phyloP scores from a whole-genome alignment of 2,329 filamentous ascomycete species.

The Colletotrichum siamense region DNA sequence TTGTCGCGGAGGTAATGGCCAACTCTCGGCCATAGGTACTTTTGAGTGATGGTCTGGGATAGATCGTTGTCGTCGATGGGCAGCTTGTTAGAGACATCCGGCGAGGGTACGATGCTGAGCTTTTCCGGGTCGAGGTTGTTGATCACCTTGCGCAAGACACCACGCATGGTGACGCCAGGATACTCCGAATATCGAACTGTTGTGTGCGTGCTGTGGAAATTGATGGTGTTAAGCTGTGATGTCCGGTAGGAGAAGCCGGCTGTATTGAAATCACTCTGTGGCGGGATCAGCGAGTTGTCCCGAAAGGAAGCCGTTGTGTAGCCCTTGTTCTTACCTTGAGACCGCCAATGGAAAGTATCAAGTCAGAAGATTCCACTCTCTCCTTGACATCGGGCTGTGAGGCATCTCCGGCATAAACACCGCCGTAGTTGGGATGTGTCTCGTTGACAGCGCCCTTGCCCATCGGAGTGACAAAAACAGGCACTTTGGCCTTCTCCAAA shows the following conservation, averaged over 20 bases:
- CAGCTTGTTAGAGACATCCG: conserved; percentile 59
- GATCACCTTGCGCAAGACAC: conserved; percentile 76
- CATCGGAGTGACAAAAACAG: conserved; percentile 89
- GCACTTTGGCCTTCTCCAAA: conserved; percentile 74
- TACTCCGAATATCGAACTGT: conserved; percentile 81
- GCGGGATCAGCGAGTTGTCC: background rate
- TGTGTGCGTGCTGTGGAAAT: conserved; percentile 78
- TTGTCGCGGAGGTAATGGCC: conserved; percentile 73
- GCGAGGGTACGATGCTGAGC: conserved; percentile 60
- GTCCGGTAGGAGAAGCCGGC: conserved; percentile 83
- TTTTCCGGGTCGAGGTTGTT: conserved; percentile 61
- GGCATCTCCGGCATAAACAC: conserved; percentile 84
- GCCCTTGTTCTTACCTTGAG: conserved; percentile 47
- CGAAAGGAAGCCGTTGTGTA: background rate
- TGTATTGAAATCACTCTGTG: conserved; percentile 79
- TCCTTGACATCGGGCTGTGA: conserved; percentile 69
- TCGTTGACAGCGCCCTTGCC: conserved; percentile 87
- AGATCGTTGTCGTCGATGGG: conserved; percentile 41
- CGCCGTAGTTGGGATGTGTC: conserved; percentile 75
- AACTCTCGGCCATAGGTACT: conserved; percentile 79
- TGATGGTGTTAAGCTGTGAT: conserved; percentile 78
- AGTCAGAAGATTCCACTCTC: conserved; percentile 71
- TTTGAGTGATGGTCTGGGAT: conserved; percentile 64
- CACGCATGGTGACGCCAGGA: conserved; percentile 77
- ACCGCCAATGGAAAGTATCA: conserved; percentile 73